phyloP scores from a whole-genome alignment of 345 rosid genomes.

The Aurinia saxatilis region DNA sequence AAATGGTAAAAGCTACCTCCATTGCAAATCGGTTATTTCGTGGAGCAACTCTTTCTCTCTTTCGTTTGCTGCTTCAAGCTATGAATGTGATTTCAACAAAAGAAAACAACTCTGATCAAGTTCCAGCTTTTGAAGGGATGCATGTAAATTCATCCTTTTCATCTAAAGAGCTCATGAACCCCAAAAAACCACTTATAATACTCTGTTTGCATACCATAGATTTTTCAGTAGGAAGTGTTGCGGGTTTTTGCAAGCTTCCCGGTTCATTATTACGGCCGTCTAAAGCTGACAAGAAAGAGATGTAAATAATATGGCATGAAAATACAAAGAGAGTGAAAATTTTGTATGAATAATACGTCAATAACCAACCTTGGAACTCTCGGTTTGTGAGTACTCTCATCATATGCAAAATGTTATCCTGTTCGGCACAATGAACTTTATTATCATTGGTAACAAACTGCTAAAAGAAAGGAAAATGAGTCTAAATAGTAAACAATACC shows the following conservation, averaged over 20 bases:
- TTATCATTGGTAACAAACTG: background rate
- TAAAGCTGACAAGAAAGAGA: conserved; percentile 20
- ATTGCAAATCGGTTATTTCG: conserved; percentile 77
- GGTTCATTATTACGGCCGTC: conserved; percentile 45
- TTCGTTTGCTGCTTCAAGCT: conserved; percentile 91
- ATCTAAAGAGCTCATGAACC: background rate
- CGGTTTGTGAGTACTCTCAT: conserved; percentile 54
- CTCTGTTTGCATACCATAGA: conserved; percentile 40
- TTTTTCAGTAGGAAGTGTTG: conserved; percentile 42
- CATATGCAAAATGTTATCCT: conserved; percentile 73
- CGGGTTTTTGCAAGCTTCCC: conserved; percentile 27
- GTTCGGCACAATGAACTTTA: conserved; percentile 23
- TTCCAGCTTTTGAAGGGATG: background rate
- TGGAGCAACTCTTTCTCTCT: conserved; percentile 87
- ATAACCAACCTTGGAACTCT: conserved; percentile 49
- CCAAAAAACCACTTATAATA: too few species aligned
- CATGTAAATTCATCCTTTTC: background rate
- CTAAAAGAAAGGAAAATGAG: background rate
- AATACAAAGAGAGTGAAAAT: background rate
- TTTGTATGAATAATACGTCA: background rate
- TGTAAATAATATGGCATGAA: conserved; percentile 1
- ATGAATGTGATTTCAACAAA: conserved; percentile 15
- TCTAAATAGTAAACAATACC: conserved; percentile 36
- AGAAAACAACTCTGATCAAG: background rate
- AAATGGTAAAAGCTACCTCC: conserved; percentile 51